Evolutionary conservation across 164 flowering plant species (phyloP).

Genomic region (Nelumbo lutea): DNA sequence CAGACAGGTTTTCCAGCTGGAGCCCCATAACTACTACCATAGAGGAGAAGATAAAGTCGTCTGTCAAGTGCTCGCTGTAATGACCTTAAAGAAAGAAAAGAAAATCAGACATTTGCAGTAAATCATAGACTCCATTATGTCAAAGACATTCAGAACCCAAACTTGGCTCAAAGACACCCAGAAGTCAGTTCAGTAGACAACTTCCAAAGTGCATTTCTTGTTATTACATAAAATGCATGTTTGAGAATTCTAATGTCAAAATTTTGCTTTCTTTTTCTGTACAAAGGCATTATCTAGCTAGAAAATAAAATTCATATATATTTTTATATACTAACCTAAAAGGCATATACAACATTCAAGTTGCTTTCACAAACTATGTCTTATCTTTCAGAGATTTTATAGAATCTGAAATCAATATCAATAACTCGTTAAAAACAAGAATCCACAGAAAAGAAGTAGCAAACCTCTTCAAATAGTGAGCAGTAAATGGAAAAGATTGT

Average conservation of each 20-base stretch:
- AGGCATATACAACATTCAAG: neutral
- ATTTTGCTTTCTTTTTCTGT: neutral
- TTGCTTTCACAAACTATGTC: neutral
- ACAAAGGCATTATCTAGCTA: neutral
- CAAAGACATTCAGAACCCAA: neutral
- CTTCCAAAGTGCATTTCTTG: too few relatives aligned
- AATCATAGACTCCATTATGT: neutral
- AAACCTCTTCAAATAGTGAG: too few relatives aligned
- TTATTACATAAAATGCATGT: neutral
- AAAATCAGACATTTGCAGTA: neutral
- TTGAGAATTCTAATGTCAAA: neutral
- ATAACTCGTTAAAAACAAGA: neutral
- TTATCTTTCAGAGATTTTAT: neutral
- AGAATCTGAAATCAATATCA: neutral
- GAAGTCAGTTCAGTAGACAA: too few relatives aligned
- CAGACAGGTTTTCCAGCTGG: conserved; percentile 65
- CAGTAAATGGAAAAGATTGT: too few relatives aligned
- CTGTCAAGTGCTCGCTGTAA: conserved; percentile 87
- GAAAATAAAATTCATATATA: neutral
- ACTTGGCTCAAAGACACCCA: neutral
- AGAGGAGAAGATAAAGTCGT: conserved; percentile 82
- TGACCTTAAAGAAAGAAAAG: conserved; percentile 44
- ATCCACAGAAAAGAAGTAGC: neutral
- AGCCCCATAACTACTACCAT: conserved; percentile 54
- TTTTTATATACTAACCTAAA: neutral